These are phyloP conservation scores for Bryoerythrophyllum caledonicum DNA, from an alignment of 225 moss, liverwort and hornwort species.

Conservation along the genomic window DNA sequence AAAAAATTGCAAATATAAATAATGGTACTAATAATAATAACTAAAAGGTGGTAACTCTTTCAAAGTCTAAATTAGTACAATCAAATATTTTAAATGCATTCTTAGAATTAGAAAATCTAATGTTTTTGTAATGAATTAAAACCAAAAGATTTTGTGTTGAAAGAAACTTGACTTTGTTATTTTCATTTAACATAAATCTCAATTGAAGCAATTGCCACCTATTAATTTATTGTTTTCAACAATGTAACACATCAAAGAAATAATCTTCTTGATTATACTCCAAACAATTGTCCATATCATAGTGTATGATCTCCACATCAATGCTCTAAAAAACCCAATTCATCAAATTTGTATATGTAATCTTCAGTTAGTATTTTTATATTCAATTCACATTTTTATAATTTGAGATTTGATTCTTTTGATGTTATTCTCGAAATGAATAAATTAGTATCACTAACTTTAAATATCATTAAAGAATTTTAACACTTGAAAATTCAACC, in stretches of 20 bases:
- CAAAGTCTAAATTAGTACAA: neutral
- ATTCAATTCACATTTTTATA: no score
- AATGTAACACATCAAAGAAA: accelerated
- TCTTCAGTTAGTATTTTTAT: no score
- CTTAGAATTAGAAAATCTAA: neutral
- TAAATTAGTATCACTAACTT: accelerated
- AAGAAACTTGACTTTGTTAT: accelerated
- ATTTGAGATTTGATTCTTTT: accelerated
- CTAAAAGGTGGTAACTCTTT: neutral
- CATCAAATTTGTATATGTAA: neutral
- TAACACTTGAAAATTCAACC: neutral
- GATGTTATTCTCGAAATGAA: neutral
- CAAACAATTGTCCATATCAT: neutral
- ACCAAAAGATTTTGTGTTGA: neutral
- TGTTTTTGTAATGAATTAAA: neutral
- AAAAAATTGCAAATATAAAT: neutral
- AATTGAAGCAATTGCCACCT: neutral
- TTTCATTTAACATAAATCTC: accelerated
- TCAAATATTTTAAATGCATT: accelerated
- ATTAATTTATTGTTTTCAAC: neutral
- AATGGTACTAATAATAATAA: neutral
- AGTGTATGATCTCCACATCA: accelerated
- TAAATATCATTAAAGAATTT: accelerated
- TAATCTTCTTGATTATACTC: neutral
- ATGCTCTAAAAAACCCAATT: neutral